These are phyloP conservation scores for Lasiodiplodia citricola DNA, from an alignment of 2,329 filamentous ascomycete genomes.

Conservation along the genomic window DNA sequence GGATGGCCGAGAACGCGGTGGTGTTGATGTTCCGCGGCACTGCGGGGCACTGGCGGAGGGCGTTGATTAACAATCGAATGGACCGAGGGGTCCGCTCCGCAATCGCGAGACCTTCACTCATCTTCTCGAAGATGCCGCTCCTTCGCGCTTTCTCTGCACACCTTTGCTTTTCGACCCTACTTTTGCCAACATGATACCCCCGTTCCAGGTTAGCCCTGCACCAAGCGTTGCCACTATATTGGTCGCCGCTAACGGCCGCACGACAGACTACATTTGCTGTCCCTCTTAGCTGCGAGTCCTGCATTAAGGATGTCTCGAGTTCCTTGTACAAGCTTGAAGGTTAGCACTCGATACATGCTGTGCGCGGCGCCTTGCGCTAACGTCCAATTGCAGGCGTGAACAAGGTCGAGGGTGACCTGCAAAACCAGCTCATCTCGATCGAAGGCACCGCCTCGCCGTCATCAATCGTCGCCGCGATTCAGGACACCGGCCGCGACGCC, in stretches of 20 bases:
- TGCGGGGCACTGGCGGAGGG: neutral
- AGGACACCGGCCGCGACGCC: constrained; percentile 88
- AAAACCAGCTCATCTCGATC: constrained; percentile 82
- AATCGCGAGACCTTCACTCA: constrained; percentile 17
- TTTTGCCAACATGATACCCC: constrained; percentile 26
- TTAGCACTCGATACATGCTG: constrained; percentile 39
- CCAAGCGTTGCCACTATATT: neutral
- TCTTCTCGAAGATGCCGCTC: constrained; percentile 25
- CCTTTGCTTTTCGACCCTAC: neutral
- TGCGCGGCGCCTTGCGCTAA: constrained; percentile 15
- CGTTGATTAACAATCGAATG: neutral
- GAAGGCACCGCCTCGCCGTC: constrained; percentile 92
- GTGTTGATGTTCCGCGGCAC: neutral
- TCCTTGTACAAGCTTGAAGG: constrained; percentile 75
- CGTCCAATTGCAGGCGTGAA: constrained; percentile 65
- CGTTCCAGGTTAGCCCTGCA: constrained; percentile 36
- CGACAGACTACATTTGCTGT: constrained; percentile 89
- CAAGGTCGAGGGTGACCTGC: constrained; percentile 80
- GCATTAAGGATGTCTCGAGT: constrained; percentile 83
- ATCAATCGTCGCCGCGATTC: constrained; percentile 84
- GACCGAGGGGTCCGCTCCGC: constrained; percentile 22
- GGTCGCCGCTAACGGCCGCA: constrained; percentile 8
- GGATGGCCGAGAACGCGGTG: neutral
- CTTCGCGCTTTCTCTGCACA: neutral
- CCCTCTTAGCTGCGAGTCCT: constrained; percentile 87